Conservation (phyloP, 768 basidiomycete species). For the Rhodosporidiobolus sp. region DNA sequence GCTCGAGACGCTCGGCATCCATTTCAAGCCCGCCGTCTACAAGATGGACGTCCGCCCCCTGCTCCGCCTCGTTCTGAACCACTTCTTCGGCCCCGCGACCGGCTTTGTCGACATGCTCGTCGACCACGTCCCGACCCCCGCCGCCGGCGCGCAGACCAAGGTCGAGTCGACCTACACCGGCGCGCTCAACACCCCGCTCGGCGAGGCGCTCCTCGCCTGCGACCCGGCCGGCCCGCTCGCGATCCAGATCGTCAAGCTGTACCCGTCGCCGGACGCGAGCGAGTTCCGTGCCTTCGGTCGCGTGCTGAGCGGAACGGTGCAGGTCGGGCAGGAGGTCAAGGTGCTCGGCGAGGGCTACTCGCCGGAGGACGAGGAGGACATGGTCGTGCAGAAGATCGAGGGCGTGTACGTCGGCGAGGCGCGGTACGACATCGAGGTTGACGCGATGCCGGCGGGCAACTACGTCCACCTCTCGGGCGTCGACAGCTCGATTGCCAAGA, state of each 20-base stretch:
- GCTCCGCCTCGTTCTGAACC: constrained; percentile 85
- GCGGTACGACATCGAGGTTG: constrained; percentile 83
- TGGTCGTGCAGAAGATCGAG: constrained; percentile 79
- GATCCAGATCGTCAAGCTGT: constrained; percentile 89
- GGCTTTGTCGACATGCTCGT: constrained; percentile 91
- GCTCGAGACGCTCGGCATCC: constrained; percentile 68
- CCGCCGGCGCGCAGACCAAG: constrained; percentile 49
- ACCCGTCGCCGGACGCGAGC: constrained; percentile 93
- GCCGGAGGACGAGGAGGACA: constrained; percentile 98
- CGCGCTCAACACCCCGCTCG: constrained; percentile 75
- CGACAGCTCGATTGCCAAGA: constrained; percentile 90
- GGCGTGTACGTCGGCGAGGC: constrained; percentile 88
- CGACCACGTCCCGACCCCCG: constrained; percentile 74
- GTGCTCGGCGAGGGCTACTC: constrained; percentile 98
- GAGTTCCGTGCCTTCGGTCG: constrained; percentile 95
- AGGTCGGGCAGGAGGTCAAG: constrained; percentile 78
- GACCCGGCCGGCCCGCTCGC: constrained; percentile 82
- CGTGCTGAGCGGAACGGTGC: constrained; percentile 84
- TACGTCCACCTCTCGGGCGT: constrained; percentile 88
- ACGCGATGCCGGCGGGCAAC: constrained; percentile 86
- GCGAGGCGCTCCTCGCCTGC: constrained; percentile 73
- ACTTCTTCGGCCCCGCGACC: constrained; percentile 88
- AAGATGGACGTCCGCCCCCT: constrained; percentile 98
- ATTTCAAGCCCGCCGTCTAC: constrained; percentile 86
- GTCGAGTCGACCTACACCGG: constrained; percentile 80